phyloP scores from a whole-genome alignment of 352 stramenopile genomes.

The Plasmopara muralis region DNA sequence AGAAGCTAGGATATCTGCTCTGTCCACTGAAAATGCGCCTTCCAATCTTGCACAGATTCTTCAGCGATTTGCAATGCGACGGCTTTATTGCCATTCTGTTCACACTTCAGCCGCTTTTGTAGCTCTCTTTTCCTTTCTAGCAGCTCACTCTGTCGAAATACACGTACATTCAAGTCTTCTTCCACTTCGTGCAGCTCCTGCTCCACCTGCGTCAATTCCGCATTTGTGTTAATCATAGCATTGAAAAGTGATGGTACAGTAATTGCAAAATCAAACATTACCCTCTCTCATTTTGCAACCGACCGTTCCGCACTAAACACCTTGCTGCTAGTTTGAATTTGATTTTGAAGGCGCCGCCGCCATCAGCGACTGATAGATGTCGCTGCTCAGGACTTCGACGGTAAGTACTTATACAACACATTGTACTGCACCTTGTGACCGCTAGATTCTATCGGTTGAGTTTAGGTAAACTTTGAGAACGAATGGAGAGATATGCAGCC shows the following conservation, averaged over 20 bases:
- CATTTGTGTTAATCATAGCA: too few relatives aligned
- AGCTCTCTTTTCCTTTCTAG: too few relatives aligned
- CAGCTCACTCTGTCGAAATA: too few relatives aligned
- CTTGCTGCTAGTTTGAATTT: constrained; percentile 15
- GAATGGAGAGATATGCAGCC: constrained; percentile 80
- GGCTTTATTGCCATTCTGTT: too few relatives aligned
- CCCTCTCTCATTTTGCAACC: constrained; percentile 22
- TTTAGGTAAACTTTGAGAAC: constrained; percentile 81
- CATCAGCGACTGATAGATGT: constrained; percentile 37
- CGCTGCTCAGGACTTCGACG: constrained; percentile 72
- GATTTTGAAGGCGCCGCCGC: constrained; percentile 22
- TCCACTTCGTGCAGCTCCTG: too few relatives aligned
- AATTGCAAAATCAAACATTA: constrained; percentile 10
- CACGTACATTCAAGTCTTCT: too few relatives aligned
- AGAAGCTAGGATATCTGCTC: too few relatives aligned
- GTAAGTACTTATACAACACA: constrained; percentile 21
- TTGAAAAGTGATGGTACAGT: constrained; percentile 16
- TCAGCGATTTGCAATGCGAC: too few relatives aligned
- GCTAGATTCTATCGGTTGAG: constrained; percentile 6
- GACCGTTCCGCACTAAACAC: constrained; percentile 12
- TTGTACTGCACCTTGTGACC: neutral
- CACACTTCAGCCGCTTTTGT: too few relatives aligned
- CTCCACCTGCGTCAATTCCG: too few relatives aligned
- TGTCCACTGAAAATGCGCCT: too few relatives aligned
- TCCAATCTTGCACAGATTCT: too few relatives aligned